A percentile compares a stretch with the other conserved stretches of the same genome.
These are phyloP conservation scores for Euphorbia celastroides DNA, from an alignment of 441 rosid species.

Conservation along the genomic window DNA sequence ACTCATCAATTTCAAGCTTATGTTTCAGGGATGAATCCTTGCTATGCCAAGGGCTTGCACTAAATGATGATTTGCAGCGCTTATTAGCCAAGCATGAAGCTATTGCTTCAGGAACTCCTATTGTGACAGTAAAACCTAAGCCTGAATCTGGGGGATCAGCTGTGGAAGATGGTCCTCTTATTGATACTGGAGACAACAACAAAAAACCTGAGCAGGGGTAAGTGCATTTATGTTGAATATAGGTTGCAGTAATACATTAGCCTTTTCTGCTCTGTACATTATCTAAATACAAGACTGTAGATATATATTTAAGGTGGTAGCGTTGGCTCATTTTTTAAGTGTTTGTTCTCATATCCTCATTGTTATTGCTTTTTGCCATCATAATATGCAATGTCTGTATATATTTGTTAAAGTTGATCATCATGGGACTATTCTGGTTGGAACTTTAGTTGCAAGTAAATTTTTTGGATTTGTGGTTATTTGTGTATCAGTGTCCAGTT, in stretches of 20 bases:
- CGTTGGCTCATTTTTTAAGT: background rate
- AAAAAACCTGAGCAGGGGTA: slow-evolving; percentile 52
- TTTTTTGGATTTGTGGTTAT: background rate
- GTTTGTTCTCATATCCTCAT: background rate
- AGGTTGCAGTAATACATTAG: background rate
- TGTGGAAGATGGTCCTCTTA: slow-evolving; percentile 58
- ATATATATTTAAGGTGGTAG: background rate
- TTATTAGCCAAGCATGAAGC: slow-evolving; percentile 82
- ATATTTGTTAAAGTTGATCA: background rate
- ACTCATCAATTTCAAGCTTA: background rate
- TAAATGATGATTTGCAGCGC: slow-evolving; percentile 98
- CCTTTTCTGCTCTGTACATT: background rate
- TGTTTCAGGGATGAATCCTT: slow-evolving; percentile 81
- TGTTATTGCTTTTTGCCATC: background rate
- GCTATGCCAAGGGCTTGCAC: slow-evolving; percentile 79
- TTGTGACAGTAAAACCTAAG: slow-evolving; percentile 44
- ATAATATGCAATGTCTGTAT: background rate
- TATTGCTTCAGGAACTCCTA: slow-evolving; percentile 64
- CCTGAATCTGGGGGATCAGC: slow-evolving; percentile 49
- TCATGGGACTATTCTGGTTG: background rate
- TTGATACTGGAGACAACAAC: slow-evolving; percentile 62
- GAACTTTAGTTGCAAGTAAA: background rate
- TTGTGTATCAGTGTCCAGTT: background rate
- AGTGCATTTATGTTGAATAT: slow-evolving; percentile 10
- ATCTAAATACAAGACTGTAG: background rate